phyloP scores from a whole-genome alignment of 495 filamentous ascomycete genomes.

The Acidiella bohemica region DNA sequence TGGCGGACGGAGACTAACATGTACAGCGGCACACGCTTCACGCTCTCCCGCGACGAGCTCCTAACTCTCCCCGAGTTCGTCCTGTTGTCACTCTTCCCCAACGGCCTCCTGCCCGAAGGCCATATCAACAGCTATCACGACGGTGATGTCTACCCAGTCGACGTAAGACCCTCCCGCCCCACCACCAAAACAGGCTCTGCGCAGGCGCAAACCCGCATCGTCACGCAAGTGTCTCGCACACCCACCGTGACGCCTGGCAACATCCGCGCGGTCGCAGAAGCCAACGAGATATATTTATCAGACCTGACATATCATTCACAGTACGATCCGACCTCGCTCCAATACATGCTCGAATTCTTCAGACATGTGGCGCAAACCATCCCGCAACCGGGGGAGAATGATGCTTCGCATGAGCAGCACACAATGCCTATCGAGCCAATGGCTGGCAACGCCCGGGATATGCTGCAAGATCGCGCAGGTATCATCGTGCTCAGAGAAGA shows the following conservation, averaged over 20 bases:
- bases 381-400: conserved; percentile 49
- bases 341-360: conserved; percentile 99
- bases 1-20: conserved; percentile 1
- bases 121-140: conserved; percentile 89
- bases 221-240: conserved; percentile 16
- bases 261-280: conserved; percentile 25
- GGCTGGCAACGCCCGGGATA: conserved; percentile 55
- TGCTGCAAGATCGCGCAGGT: conserved; percentile 78
- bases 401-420: conserved; percentile 30
- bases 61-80: conserved; percentile 95
- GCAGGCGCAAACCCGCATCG: conserved; percentile 16
- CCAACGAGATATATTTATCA: conserved; percentile 43
- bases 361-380: conserved; percentile 89
- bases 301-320: conserved; percentile 42
- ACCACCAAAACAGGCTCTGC: too few relatives aligned
- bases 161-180: too few relatives aligned
- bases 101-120: conserved; percentile 92
- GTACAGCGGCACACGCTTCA: conserved; percentile 75
- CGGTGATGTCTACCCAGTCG: conserved; percentile 88
- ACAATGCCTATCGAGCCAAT: conserved; percentile 54
- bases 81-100: conserved; percentile 94
- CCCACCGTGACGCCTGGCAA: conserved; percentile 23
- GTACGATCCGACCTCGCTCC: conserved; percentile 91
- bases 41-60: conserved; percentile 84
- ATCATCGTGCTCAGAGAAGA: conserved; percentile 97